Evolutionary conservation across 108 stramenopile species (phyloP).

Genomic region (Nannochloropsis gaditana): DNA sequence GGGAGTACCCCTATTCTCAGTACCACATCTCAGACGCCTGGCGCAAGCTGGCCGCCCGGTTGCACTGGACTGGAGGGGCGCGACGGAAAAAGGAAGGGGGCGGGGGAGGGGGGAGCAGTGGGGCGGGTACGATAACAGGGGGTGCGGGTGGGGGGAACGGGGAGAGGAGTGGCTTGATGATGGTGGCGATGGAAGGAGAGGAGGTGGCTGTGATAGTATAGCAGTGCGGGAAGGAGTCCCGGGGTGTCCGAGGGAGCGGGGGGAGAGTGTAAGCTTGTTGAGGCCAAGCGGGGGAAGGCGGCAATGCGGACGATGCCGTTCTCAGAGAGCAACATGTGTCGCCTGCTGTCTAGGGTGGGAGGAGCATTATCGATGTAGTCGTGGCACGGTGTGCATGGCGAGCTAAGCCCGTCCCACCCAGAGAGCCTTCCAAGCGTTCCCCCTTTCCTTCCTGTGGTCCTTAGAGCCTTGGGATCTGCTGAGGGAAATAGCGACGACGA

Average conservation of each 20-base stretch:
- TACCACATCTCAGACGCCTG: background rate
- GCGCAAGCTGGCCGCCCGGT: background rate
- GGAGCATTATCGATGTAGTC: too few relatives aligned
- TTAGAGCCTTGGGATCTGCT: too few relatives aligned
- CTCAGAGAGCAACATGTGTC: too few relatives aligned
- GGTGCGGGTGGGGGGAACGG: background rate
- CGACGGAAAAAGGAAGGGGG: background rate
- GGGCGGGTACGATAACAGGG: background rate
- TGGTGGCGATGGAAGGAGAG: background rate
- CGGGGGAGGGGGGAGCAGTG: background rate
- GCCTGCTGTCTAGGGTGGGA: too few relatives aligned
- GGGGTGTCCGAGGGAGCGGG: background rate
- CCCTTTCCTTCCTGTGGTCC: too few relatives aligned
- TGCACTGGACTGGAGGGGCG: conserved; percentile 11
- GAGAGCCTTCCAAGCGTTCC: too few relatives aligned
- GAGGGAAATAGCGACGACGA: too few relatives aligned
- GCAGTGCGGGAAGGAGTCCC: background rate
- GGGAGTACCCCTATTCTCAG: background rate
- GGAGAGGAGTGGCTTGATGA: background rate
- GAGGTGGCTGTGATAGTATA: background rate
- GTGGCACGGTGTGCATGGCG: too few relatives aligned
- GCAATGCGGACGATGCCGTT: too few relatives aligned
- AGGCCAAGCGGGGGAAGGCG: too few relatives aligned
- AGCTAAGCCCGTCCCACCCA: too few relatives aligned
- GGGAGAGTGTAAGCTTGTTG: background rate